Evolutionary conservation across 176 grass and related monocot species (phyloP).

Genomic region (Puya raimondii): DNA sequence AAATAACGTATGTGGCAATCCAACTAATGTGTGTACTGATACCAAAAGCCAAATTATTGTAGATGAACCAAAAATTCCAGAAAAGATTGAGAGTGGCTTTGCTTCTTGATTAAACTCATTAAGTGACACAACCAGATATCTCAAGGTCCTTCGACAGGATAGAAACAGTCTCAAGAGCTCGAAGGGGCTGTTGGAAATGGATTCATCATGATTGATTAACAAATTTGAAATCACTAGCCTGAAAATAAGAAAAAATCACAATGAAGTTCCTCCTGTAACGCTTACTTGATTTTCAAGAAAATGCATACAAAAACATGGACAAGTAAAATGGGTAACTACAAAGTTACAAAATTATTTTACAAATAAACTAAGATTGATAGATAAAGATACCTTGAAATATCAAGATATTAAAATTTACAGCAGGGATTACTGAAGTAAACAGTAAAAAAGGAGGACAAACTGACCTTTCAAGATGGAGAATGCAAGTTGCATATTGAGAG

Average conservation of each 20-base stretch:
- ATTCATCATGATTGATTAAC: constrained; percentile 26
- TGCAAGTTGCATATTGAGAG: constrained; percentile 41
- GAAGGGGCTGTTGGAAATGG: constrained; percentile 24
- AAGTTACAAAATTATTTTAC: not conserved
- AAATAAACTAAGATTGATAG: not conserved
- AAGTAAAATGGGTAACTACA: not conserved
- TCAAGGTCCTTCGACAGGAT: constrained; percentile 70
- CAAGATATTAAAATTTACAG: not conserved
- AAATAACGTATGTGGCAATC: constrained; percentile 36
- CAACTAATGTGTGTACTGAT: constrained; percentile 46
- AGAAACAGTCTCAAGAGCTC: constrained; percentile 62
- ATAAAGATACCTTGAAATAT: not conserved
- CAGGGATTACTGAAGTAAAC: constrained; percentile 10
- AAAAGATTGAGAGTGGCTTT: constrained; percentile 34
- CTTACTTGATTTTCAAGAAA: too few species aligned
- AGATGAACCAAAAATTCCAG: constrained; percentile 30
- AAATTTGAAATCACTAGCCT: constrained; percentile 60
- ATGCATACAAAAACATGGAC: not conserved
- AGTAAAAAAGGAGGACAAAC: constrained; percentile 15
- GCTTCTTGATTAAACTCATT: constrained; percentile 30
- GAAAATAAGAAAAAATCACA: constrained; percentile 11
- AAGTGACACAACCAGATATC: constrained; percentile 52
- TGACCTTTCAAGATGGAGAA: constrained; percentile 95
- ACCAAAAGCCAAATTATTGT: constrained; percentile 64
- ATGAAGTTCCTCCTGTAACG: too few species aligned